phyloP scores from a whole-genome alignment of 345 rosid genomes.

The Pistacia vera region DNA sequence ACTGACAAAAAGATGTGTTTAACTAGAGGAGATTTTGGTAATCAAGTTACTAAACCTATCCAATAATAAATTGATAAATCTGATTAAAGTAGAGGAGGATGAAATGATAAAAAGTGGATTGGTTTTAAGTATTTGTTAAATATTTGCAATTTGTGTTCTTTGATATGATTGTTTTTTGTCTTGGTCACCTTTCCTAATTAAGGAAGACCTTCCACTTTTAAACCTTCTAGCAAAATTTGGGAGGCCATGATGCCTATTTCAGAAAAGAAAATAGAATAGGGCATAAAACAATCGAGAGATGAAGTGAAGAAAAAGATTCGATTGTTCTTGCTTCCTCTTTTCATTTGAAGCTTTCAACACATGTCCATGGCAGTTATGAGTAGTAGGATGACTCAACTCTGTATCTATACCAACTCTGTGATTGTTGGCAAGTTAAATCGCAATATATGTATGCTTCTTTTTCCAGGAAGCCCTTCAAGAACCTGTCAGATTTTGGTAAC shows the following conservation, averaged over 20 bases:
- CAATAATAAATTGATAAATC: slow-evolving; percentile 22
- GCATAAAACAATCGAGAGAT: background rate
- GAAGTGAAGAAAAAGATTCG: slow-evolving; percentile 14
- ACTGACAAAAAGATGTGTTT: slow-evolving; percentile 30
- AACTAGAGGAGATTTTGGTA: slow-evolving; percentile 13
- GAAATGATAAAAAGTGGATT: slow-evolving; percentile 23
- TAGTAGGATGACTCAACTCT: background rate
- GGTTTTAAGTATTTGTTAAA: slow-evolving; percentile 15
- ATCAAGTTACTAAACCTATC: slow-evolving; percentile 21
- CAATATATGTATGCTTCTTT: background rate
- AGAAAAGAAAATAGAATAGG: background rate
- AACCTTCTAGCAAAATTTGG: background rate
- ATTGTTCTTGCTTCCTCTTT: background rate
- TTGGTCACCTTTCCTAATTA: background rate
- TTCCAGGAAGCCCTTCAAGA: background rate
- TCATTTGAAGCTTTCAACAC: background rate
- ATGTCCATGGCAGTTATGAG: background rate
- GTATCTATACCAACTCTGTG: background rate
- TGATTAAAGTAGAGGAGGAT: background rate
- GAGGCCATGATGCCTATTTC: slow-evolving; percentile 6
- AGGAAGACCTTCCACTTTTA: slow-evolving; percentile 2
- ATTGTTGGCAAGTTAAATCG: background rate
- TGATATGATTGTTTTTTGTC: slow-evolving; percentile 8
- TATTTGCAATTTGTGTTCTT: background rate
- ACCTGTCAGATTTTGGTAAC: background rate